Evolutionary conservation across 208 protist species (phyloP).

Genomic region (Tritrichomonas foetus): DNA sequence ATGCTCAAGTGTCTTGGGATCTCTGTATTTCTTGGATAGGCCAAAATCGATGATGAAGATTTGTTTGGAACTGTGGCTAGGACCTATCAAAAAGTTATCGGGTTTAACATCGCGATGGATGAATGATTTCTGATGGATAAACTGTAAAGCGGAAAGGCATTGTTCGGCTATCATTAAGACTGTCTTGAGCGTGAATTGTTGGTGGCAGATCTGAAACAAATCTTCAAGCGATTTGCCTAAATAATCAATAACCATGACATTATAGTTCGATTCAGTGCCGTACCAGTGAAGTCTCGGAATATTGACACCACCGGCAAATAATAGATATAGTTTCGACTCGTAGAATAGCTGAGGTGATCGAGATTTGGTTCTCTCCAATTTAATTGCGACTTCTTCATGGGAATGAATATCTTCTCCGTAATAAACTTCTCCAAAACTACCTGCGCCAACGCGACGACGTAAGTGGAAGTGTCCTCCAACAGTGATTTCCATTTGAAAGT

Average conservation of each 20-base stretch:
- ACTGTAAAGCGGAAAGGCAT: conserved; percentile 81
- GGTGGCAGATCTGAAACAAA: conserved; percentile 78
- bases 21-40: background rate
- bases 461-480: too few species aligned
- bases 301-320: conserved; percentile 74
- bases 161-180: conserved; percentile 95
- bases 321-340: conserved; percentile 85
- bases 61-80: conserved; percentile 65
- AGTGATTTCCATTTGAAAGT: too few species aligned
- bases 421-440: too few species aligned
- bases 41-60: conserved; percentile 4
- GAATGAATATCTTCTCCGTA: too few species aligned
- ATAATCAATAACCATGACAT: conserved; percentile 94
- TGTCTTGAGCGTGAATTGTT: too few species aligned
- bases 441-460: too few species aligned
- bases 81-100: conserved; percentile 95
- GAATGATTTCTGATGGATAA: conserved; percentile 86
- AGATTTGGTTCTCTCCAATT: conserved; percentile 62
- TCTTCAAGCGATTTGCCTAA: conserved; percentile 92
- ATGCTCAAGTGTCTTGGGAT: conserved; percentile 64
- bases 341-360: conserved; percentile 90
- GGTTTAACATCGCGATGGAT: conserved; percentile 88
- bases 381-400: conserved; percentile 51
- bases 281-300: conserved; percentile 85
- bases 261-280: conserved; percentile 86